These are phyloP conservation scores for Oxytropis ochrocephala DNA, from an alignment of 306 rosid species.

Conservation along the genomic window DNA sequence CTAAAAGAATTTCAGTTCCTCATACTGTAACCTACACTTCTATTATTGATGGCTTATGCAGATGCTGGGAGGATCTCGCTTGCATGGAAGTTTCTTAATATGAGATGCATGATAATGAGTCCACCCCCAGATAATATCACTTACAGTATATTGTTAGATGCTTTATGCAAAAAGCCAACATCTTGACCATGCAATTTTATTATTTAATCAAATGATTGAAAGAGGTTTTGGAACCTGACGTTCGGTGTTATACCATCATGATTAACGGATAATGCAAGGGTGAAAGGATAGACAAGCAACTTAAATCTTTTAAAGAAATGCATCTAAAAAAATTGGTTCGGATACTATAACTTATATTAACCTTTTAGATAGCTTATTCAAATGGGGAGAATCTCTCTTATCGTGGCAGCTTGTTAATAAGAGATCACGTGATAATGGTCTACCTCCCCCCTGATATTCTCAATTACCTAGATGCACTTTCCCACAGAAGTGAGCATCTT, in stretches of 20 bases:
- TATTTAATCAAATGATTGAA: constrained; percentile 10
- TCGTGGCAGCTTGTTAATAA: constrained; percentile 4
- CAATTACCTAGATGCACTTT: background rate
- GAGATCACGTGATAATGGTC: background rate
- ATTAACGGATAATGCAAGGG: constrained; percentile 14
- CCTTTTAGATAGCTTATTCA: constrained; percentile 6
- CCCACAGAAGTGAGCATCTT: background rate
- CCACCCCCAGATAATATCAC: background rate
- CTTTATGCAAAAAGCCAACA: constrained; percentile 14
- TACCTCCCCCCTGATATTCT: background rate
- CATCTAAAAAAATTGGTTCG: background rate
- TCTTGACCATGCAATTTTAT: constrained; percentile 6
- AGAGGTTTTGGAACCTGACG: constrained; percentile 13
- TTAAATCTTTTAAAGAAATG: constrained; percentile 7
- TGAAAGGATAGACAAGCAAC: background rate
- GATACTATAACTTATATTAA: background rate
- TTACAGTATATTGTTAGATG: constrained; percentile 15
- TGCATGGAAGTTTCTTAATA: constrained; percentile 9
- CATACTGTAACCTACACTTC: constrained; percentile 15
- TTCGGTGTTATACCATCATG: constrained; percentile 15
- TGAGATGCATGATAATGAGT: background rate
- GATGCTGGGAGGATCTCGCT: background rate
- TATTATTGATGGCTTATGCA: constrained; percentile 17
- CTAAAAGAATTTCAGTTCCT: constrained; percentile 10
- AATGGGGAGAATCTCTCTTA: constrained; percentile 11